These are phyloP conservation scores for Amphichorda felina DNA, from an alignment of 2,329 filamentous ascomycete species.

Conservation along the genomic window DNA sequence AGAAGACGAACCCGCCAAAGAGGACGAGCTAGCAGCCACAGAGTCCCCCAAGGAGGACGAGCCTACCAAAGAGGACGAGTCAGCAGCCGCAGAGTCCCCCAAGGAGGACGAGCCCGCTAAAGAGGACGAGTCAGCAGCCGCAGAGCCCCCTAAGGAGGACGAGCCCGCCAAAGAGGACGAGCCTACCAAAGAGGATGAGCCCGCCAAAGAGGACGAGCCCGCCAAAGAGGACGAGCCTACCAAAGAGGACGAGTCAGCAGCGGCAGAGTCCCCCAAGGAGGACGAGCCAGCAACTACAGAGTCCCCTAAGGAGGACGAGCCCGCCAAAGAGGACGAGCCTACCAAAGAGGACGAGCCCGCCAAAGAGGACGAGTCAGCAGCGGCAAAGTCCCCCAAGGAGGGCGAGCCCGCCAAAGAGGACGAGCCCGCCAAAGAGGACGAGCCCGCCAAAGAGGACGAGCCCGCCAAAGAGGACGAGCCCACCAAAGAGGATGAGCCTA, in stretches of 20 bases:
- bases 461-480: background rate
- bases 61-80: background rate
- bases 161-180: background rate
- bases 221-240: background rate
- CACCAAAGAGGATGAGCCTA: background rate
- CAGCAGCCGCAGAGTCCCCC: background rate
- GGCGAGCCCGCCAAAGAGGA: background rate
- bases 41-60: background rate
- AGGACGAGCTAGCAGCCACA: background rate
- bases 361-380: constrained; percentile 1
- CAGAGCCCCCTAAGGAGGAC: no score
- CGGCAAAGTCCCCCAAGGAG: constrained; percentile 1
- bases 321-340: background rate
- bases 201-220: background rate
- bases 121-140: background rate
- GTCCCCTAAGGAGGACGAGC: constrained; percentile 2
- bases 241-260: background rate
- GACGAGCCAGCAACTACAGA: background rate
- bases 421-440: background rate
- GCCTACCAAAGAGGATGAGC: background rate
- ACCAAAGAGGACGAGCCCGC: background rate
- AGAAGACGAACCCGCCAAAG: background rate
- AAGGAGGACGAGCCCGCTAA: background rate
- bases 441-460: background rate
- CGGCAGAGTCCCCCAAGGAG: background rate